phyloP scores from a whole-genome alignment of 768 basidiomycete genomes.

The Tremella fuciformis region DNA sequence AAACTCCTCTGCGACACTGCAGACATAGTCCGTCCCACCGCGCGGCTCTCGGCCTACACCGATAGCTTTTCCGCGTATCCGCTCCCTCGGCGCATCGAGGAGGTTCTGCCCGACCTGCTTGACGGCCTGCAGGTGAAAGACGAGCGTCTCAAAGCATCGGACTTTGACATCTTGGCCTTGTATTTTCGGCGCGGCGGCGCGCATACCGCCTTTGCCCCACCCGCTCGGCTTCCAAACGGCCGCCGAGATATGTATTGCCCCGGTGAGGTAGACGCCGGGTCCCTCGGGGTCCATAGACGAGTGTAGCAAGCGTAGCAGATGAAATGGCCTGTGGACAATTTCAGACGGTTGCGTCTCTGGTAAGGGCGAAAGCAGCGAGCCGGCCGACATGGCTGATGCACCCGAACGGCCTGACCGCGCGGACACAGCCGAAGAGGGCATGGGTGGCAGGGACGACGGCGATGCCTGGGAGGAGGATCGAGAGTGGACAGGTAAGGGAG shows the following conservation, averaged over 20 bases:
- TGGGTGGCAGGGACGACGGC: constrained; percentile 18
- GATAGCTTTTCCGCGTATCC: not conserved
- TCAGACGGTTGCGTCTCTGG: constrained; percentile 35
- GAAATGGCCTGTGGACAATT: constrained; percentile 37
- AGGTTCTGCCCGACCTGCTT: constrained; percentile 20
- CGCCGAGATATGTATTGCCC: constrained; percentile 35
- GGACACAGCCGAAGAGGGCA: constrained; percentile 16
- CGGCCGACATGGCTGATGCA: constrained; percentile 4
- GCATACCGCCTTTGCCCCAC: constrained; percentile 14
- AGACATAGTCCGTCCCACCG: constrained; percentile 6
- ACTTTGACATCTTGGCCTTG: constrained; percentile 38
- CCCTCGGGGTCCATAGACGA: constrained; percentile 36
- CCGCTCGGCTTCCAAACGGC: constrained; percentile 29
- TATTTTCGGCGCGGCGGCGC: constrained; percentile 26
- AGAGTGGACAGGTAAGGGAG: not conserved
- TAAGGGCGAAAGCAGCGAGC: constrained; percentile 40
- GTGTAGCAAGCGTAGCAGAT: constrained; percentile 33
- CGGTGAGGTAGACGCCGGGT: constrained; percentile 32
- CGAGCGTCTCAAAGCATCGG: constrained; percentile 26
- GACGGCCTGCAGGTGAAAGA: constrained; percentile 29
- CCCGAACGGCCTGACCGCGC: not conserved
- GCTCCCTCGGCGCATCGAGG: constrained; percentile 24
- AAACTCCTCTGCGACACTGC: constrained; percentile 22
- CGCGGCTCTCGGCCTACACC: not conserved
- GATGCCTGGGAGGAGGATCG: not conserved